These are phyloP conservation scores for Avena insularis DNA, from an alignment of 176 grass and related monocot genomes.

Conservation along the genomic window DNA sequence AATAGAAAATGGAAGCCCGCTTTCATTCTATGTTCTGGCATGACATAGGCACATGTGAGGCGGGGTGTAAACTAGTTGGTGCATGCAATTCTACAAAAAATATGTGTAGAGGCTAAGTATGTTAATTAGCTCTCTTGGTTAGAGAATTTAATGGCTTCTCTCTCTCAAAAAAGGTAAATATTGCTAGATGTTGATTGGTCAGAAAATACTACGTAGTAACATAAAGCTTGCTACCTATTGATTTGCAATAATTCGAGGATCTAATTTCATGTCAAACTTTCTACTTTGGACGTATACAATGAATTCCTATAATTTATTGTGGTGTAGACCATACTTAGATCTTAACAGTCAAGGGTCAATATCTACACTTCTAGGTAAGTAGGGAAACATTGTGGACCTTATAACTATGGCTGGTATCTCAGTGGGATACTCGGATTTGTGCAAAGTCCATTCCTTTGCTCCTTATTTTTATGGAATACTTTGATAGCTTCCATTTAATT, in stretches of 20 bases:
- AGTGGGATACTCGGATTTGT: neutral
- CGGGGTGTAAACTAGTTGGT: neutral
- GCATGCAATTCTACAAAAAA: neutral
- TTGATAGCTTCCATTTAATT: neutral
- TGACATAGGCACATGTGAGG: neutral
- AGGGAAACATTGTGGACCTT: neutral
- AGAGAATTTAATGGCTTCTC: neutral
- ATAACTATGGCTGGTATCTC: neutral
- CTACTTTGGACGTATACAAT: neutral
- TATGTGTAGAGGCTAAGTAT: neutral
- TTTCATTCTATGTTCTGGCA: neutral
- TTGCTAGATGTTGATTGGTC: neutral
- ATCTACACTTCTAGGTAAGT: neutral
- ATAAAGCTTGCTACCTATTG: neutral
- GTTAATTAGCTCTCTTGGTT: neutral
- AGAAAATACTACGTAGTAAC: neutral
- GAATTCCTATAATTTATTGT: neutral
- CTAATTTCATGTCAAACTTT: neutral
- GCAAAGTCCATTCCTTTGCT: neutral
- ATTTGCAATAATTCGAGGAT: neutral
- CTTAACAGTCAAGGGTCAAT: neutral
- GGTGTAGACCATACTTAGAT: constrained; percentile 3
- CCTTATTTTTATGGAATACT: neutral
- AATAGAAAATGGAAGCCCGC: neutral
- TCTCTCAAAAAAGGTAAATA: neutral